Percentiles rank a stretch among this genome's conserved stretches.
Conservation (phyloP, 1,139 yeast species). For the Zygoascus sp. region DNA sequence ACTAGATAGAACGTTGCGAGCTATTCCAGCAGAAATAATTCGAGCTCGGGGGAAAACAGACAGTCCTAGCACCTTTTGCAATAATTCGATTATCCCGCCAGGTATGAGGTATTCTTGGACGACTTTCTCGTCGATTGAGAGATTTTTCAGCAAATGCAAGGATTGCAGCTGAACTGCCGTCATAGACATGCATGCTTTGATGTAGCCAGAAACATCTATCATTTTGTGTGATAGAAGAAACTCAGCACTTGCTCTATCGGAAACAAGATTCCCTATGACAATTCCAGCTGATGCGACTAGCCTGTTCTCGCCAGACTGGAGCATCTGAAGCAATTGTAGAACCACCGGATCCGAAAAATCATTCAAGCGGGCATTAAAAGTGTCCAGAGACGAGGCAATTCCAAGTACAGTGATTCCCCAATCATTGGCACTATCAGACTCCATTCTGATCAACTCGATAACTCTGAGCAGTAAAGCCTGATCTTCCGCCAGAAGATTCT, state of each 20-base stretch:
- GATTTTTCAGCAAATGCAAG: slow-evolving; percentile 26
- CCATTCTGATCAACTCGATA: slow-evolving; percentile 10
- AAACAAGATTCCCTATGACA: slow-evolving; percentile 24
- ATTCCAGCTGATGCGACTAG: slow-evolving; percentile 22
- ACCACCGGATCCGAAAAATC: slow-evolving; percentile 9
- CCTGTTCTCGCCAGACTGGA: slow-evolving; percentile 6
- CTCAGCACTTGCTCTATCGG: slow-evolving; percentile 16
- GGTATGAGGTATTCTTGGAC: slow-evolving; percentile 13
- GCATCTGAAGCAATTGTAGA: neutral
- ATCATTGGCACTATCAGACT: slow-evolving; percentile 6
- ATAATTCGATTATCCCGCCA: slow-evolving; percentile 18
- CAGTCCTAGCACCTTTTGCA: slow-evolving; percentile 20
- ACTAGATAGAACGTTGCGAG: slow-evolving; percentile 16
- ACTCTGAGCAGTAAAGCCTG: slow-evolving; percentile 15
- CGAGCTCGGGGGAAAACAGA: slow-evolving; percentile 20
- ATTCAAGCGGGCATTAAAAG: slow-evolving; percentile 13
- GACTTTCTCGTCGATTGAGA: slow-evolving; percentile 16
- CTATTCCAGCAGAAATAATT: slow-evolving; percentile 19
- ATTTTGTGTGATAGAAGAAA: slow-evolving; percentile 13
- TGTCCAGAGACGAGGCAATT: slow-evolving; percentile 15
- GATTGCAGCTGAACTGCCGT: slow-evolving; percentile 26
- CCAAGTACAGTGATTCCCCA: slow-evolving; percentile 14
- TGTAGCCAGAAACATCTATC: slow-evolving; percentile 12
- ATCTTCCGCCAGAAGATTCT: slow-evolving; percentile 15
- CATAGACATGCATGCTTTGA: slow-evolving; percentile 13